phyloP scores from a whole-genome alignment of 2,329 filamentous ascomycete genomes.

The Xylaria multiplex region DNA sequence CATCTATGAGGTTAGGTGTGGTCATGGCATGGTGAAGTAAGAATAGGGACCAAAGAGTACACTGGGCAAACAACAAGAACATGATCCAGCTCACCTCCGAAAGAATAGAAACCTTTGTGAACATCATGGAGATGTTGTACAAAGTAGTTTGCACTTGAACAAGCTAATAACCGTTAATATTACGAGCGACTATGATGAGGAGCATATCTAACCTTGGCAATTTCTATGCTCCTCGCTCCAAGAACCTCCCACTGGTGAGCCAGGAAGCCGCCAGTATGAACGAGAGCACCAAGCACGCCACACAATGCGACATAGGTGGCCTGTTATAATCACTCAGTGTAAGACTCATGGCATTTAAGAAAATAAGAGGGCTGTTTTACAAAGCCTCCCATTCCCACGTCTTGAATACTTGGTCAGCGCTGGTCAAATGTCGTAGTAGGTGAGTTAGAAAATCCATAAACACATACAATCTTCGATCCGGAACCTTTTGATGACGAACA shows the following conservation, averaged over 20 bases:
- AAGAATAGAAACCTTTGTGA: slow-evolving; percentile 18
- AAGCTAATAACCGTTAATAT: slow-evolving; percentile 7
- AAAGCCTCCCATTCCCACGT: neutral
- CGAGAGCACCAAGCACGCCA: neutral
- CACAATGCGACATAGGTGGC: neutral
- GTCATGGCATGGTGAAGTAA: neutral
- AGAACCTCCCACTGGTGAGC: slow-evolving; percentile 6
- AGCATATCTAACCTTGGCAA: too few relatives aligned
- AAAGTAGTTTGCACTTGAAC: slow-evolving; percentile 16
- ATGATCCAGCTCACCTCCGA: slow-evolving; percentile 3
- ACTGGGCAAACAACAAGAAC: slow-evolving; percentile 6
- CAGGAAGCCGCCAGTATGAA: slow-evolving; percentile 1
- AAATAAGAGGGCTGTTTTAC: neutral
- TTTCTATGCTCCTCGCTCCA: neutral
- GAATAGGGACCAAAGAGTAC: neutral
- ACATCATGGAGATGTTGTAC: slow-evolving; percentile 10
- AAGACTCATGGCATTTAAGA: too few relatives aligned
- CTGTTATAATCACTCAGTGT: neutral
- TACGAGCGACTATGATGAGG: neutral
- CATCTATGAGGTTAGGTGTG: neutral
- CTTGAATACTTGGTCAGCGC: neutral
- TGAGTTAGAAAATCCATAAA: too few relatives aligned
- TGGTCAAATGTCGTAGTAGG: too few relatives aligned
- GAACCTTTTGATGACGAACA: neutral
- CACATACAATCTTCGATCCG: neutral